Evolutionary conservation across 2,329 filamentous ascomycete species (phyloP).

Genomic region (Colletotrichum truncatum): DNA sequence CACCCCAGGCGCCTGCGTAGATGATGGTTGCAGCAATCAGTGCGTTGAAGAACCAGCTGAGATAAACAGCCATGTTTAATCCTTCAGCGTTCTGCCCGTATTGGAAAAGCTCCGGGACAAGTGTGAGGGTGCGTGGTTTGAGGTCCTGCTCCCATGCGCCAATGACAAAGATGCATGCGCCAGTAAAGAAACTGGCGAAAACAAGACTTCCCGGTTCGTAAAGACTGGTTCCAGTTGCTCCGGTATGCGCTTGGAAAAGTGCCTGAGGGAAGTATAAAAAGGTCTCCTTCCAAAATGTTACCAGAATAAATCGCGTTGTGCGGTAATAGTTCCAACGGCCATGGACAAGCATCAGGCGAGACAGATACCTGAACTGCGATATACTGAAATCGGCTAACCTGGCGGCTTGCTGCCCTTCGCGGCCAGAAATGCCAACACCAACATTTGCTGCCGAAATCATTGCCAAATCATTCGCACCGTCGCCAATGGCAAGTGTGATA

Average conservation of each 20-base stretch:
- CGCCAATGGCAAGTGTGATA: conserved; percentile 89
- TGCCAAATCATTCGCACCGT: conserved; percentile 92
- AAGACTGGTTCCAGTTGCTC: conserved; percentile 91
- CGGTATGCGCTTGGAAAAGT: conserved; percentile 82
- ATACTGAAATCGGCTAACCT: conserved; percentile 92
- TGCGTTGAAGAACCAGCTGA: conserved; percentile 52
- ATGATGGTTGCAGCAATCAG: conserved; percentile 46
- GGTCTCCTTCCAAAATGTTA: conserved; percentile 90
- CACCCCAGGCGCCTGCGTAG: not conserved
- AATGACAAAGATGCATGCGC: conserved; percentile 84
- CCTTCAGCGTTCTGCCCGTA: conserved; percentile 78
- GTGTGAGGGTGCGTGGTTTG: conserved; percentile 81
- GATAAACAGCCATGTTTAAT: conserved; percentile 78
- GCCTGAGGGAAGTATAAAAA: conserved; percentile 88
- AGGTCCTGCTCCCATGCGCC: conserved; percentile 96
- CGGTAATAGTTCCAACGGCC: conserved; percentile 91
- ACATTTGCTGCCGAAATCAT: conserved; percentile 92
- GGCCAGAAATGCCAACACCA: conserved; percentile 89
- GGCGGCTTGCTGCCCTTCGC: conserved; percentile 90
- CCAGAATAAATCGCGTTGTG: conserved; percentile 88
- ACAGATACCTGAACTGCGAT: conserved; percentile 87
- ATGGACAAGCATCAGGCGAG: conserved; percentile 83
- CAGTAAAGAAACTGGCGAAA: conserved; percentile 97
- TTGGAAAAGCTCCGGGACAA: conserved; percentile 88
- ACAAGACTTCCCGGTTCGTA: conserved; percentile 89